These are phyloP conservation scores for Brassica nigra DNA, from an alignment of 345 rosid species.

Conservation along the genomic window DNA sequence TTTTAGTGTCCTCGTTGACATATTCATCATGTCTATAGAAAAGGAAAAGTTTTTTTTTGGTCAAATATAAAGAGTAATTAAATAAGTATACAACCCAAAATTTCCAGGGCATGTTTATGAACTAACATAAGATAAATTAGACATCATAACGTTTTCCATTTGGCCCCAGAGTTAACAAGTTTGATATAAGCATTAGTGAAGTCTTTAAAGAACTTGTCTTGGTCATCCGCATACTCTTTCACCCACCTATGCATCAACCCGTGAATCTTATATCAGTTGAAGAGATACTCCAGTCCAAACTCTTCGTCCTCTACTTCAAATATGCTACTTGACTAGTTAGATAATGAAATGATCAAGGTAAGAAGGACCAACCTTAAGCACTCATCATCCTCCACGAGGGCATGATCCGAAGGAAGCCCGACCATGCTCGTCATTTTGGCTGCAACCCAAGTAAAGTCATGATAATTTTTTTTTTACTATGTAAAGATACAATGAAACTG, in stretches of 20 bases:
- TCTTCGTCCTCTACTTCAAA: background rate
- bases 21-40: background rate
- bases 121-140: constrained; percentile 6
- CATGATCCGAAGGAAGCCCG: constrained; percentile 93
- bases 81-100: background rate
- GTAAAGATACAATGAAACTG: background rate
- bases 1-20: background rate
- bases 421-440: constrained; percentile 80
- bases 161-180: constrained; percentile 71
- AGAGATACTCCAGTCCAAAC: background rate
- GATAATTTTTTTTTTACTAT: no score
- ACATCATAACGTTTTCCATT: constrained; percentile 55
- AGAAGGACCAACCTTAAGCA: constrained; percentile 67
- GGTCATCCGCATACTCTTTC: constrained; percentile 60
- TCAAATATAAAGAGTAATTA: background rate
- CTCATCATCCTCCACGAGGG: constrained; percentile 73
- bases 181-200: constrained; percentile 74
- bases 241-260: constrained; percentile 65
- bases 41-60: background rate
- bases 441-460: constrained; percentile 35
- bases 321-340: background rate
- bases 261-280: constrained; percentile 23
- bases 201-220: constrained; percentile 72
- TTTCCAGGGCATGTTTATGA: background rate
- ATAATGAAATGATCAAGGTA: background rate